Evolutionary conservation across 345 rosid species (phyloP), one percentile per base, ranked within the genome.

Genomic region (Cardiospermum halicacabum): DNA sequence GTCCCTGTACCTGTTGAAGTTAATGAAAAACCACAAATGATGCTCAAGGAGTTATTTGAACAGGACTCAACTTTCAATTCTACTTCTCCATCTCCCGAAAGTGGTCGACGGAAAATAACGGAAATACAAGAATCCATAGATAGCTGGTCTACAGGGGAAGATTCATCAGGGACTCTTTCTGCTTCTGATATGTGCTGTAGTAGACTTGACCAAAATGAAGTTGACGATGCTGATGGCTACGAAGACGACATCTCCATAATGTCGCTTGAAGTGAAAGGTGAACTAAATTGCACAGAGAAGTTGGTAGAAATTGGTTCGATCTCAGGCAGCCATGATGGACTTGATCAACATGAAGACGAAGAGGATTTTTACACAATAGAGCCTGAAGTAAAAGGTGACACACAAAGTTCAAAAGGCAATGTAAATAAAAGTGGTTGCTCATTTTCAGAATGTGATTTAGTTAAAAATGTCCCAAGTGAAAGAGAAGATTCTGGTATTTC

Each of bases 1-100:
- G 72, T 67, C 43, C 30, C 21, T 18, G 54, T 60, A 49, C 49
- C 78, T 36, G 74, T 72, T 66, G 71, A 55, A 28, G 70, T 25
- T n/a, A 65, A 28, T 27, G 54, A 70, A 53, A 75, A 74, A 64
- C 79, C 76, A 45, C 57, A 39, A 21, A 69, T 5, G 21, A 74
- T 62, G 64, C 72, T 76, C 43, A 72, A 65, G 74, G 84, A 80
- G 69, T 77, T 83, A 50, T 78, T 85, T 74, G 75, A 69, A 22
- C 66, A 67, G 70, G 72, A 72, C 26, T 71, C 79, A 36, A 73
- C 58, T 51, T 69, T 71, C 39, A 34, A 54, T 32, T 65, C n/a
- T 24, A 39, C 42, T 67, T 61, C 69, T 43, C 26, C 51, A 60
- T 70, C 72, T 50, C 66, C 65, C 11, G 70, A 60, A 63, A 64